Evolutionary conservation across 2,329 filamentous ascomycete genomes (phyloP).

Genomic region (Leptographium wingfieldii): DNA sequence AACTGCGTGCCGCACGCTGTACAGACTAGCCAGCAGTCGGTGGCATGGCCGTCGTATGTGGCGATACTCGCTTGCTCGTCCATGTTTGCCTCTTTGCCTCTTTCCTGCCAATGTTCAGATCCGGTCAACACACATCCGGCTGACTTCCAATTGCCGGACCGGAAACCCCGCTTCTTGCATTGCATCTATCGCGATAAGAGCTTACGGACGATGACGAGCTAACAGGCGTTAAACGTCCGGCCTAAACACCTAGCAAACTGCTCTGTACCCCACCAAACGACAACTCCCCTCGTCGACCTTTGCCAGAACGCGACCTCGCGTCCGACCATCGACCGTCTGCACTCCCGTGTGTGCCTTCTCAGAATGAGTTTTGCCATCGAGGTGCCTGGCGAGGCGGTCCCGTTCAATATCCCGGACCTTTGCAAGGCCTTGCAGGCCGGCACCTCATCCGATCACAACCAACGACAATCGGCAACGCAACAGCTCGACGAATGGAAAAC

Average conservation of each 20-base stretch:
- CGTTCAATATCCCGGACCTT: conserved; percentile 50
- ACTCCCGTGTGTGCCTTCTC: not conserved
- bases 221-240: not conserved
- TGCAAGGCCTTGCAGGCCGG: conserved; percentile 52
- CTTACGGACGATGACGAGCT: not conserved
- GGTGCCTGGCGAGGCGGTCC: conserved; percentile 68
- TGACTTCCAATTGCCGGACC: too few relatives aligned
- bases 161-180: not conserved
- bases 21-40: conserved; percentile 40
- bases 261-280: not conserved
- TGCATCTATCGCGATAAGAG: conserved; percentile 7
- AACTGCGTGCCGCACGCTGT: conserved; percentile 60
- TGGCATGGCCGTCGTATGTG: conserved; percentile 7
- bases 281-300: not conserved
- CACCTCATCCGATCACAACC: conserved; percentile 46
- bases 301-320: not conserved
- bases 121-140: too few relatives aligned
- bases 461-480: conserved; percentile 54
- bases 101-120: too few relatives aligned
- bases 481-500: conserved; percentile 63
- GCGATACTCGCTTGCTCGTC: not conserved
- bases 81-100: too few relatives aligned
- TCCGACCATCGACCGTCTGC: not conserved
- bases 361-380: conserved; percentile 62
- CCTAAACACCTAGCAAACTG: not conserved